Base-by-base conservation (phyloP, 2,329 filamentous ascomycete species). In the Penicillium sp. region DNA sequence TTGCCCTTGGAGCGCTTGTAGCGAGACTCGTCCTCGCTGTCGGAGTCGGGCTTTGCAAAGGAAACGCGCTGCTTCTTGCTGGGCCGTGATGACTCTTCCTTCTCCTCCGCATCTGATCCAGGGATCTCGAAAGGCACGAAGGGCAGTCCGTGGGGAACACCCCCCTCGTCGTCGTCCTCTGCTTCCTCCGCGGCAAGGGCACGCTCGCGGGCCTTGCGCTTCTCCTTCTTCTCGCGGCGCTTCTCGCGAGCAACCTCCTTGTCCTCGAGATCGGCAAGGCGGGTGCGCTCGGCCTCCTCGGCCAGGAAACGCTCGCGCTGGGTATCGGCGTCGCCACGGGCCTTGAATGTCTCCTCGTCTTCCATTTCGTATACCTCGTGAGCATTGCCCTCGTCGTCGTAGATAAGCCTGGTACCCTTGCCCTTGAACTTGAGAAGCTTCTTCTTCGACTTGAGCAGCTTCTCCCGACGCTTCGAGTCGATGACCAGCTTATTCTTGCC, bases 361-460 rank as follows among this genome's bases (percentile, higher is more conserved):
- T 94, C 89, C 66, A 99, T 87, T 74, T 96, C 90, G 79, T 98
- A 97, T 14, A 96, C 76, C 63, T 90, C 86, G 75, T 95, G 92
- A 3, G 92, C 83, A 62, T 90, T 88, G 67, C 93, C 94, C 35
- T 97, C 92, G 50, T 96, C 93, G 77, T 98, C 94, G 74, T 94
- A 99, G 5, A 97, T 84, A 7, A 97, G 80, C 74, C 95, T 96
- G 42, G 86, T 88, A 12, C 91, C 90, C 72, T 89, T 90, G 71
- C 92, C 91, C 81, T 92, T 96, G 81, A 91, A 90, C 74, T 96
- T 95, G 72, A 92, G 84, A 65, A 97, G 85, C 77, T 96, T 90
- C 83, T 96, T 96, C 83, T 97, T 98, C 20, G 91, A 96, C 71
- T 90, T 90, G 65, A 98, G 85, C n/a, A 96, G 85, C 80, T 97